These are phyloP conservation scores for Salix suchowensis DNA, from an alignment of 345 rosid species.

Conservation along the genomic window DNA sequence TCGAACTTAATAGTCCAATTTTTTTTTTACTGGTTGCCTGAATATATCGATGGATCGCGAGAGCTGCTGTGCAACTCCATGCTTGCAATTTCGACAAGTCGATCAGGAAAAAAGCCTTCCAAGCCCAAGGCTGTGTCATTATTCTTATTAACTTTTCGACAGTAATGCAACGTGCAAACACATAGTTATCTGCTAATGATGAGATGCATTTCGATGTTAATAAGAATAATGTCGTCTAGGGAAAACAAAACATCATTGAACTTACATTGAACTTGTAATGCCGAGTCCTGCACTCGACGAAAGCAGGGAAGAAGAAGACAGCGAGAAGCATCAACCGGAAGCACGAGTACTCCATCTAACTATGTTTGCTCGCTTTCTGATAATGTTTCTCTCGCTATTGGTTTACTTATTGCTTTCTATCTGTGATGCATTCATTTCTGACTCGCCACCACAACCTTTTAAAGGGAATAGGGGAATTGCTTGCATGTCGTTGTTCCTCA, in stretches of 20 bases:
- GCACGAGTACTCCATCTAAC: slow-evolving; percentile 23
- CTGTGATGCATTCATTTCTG: slow-evolving; percentile 22
- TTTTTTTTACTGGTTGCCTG: neutral
- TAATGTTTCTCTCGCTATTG: neutral
- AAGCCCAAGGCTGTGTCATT: neutral
- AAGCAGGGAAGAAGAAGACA: slow-evolving; percentile 20
- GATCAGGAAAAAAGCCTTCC: neutral
- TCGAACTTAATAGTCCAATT: no score
- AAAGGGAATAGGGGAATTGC: slow-evolving; percentile 35
- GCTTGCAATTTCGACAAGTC: neutral
- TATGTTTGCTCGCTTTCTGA: neutral
- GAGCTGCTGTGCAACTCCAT: neutral
- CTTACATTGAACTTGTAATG: slow-evolving; percentile 41
- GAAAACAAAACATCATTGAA: neutral
- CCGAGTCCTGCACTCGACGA: slow-evolving; percentile 33
- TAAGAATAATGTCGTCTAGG: neutral
- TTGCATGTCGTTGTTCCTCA: slow-evolving; percentile 52
- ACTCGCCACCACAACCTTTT: slow-evolving; percentile 44
- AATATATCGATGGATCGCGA: neutral
- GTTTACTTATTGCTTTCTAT: neutral
- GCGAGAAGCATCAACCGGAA: slow-evolving; percentile 18
- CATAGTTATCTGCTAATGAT: neutral
- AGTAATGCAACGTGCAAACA: neutral
- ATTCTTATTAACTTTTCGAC: no score
- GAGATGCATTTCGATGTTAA: neutral